Percentiles rank a stretch among this genome's conserved stretches.
These are phyloP conservation scores for Phytophthora quininea DNA, from an alignment of 352 stramenopile genomes.

Conservation along the genomic window DNA sequence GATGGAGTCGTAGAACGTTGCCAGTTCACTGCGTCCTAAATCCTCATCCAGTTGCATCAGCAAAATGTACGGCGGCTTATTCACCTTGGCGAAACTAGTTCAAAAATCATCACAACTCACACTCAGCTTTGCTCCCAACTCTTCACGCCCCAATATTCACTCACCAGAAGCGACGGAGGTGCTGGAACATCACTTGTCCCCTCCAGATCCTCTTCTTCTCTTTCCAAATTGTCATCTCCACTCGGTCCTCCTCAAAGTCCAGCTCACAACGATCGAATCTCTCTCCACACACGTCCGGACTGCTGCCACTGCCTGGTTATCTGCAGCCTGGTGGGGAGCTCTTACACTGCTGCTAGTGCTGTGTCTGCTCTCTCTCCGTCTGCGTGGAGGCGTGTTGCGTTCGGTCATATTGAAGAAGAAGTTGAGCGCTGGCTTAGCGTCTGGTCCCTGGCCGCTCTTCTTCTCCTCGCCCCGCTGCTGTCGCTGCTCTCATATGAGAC, in stretches of 20 bases:
- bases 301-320: conserved; percentile 21
- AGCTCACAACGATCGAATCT: conserved; percentile 51
- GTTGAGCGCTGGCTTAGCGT: conserved; percentile 21
- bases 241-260: conserved; percentile 26
- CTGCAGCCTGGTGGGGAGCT: neutral
- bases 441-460: conserved; percentile 15
- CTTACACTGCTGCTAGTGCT: conserved; percentile 13
- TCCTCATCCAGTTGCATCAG: conserved; percentile 52
- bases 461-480: conserved; percentile 19
- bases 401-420: conserved; percentile 37
- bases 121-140: neutral
- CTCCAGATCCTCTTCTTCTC: conserved; percentile 28
- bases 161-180: conserved; percentile 53
- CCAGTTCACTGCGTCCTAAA: conserved; percentile 39
- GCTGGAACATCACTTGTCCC: conserved; percentile 42
- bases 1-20: conserved; percentile 63
- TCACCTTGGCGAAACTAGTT: conserved; percentile 36
- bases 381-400: conserved; percentile 1
- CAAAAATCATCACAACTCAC: too few species aligned
- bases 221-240: conserved; percentile 47
- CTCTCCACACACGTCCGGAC: conserved; percentile 43
- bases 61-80: conserved; percentile 55
- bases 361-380: neutral
- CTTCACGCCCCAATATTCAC: neutral
- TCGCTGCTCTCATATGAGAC: conserved; percentile 21